These are phyloP conservation scores for Backusella morwellensis DNA, from an alignment of 192 early-diverging fungal genomes.

Conservation along the genomic window DNA sequence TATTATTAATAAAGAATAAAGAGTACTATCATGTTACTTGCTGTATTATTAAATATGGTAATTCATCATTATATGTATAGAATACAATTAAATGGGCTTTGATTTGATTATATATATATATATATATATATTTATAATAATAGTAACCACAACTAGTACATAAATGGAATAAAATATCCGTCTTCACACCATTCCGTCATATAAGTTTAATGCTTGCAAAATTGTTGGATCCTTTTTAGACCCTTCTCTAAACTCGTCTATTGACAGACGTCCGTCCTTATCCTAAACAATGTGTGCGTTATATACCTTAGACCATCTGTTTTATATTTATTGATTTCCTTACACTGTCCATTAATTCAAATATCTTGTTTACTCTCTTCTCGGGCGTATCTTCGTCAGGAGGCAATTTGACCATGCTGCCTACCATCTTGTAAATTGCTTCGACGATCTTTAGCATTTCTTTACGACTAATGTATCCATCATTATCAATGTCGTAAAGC, in stretches of 20 bases:
- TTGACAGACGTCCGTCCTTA: conserved; percentile 73
- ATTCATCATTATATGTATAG: too few species aligned
- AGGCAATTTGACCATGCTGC: conserved; percentile 85
- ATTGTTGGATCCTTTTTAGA: conserved; percentile 85
- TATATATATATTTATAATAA: neutral
- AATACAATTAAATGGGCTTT: too few species aligned
- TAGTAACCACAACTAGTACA: neutral
- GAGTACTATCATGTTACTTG: too few species aligned
- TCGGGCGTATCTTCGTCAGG: conserved; percentile 89
- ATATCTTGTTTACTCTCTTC: conserved; percentile 89
- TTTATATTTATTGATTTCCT: neutral
- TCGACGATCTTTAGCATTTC: conserved; percentile 91
- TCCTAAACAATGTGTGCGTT: conserved; percentile 42
- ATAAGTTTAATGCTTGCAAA: conserved; percentile 83
- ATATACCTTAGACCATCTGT: too few species aligned
- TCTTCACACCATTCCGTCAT: conserved; percentile 75
- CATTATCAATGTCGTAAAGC: conserved; percentile 90
- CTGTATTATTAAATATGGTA: too few species aligned
- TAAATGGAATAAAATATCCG: neutral
- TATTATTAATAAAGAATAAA: too few species aligned
- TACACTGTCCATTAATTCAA: conserved; percentile 81
- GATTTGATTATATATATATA: neutral
- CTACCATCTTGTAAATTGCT: conserved; percentile 93
- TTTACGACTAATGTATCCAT: conserved; percentile 80
- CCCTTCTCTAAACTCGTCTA: conserved; percentile 87